Conservation (phyloP, 495 filamentous ascomycete species). For the Aspergillus avenaceus region DNA sequence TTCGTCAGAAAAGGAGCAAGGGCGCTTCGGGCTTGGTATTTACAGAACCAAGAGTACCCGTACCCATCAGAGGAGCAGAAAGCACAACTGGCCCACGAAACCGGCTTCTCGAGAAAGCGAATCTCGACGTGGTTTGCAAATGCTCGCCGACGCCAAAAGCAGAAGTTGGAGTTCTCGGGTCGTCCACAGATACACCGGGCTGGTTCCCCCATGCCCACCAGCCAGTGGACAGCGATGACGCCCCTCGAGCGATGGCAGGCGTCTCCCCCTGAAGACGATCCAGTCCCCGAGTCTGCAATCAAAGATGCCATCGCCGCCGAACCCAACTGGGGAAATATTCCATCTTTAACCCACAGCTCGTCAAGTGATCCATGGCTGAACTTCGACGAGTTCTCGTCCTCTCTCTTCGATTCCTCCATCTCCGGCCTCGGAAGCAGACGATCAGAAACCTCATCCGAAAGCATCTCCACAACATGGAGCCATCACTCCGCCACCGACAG, state of each 20-base stretch:
- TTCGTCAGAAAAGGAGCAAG: slow-evolving; percentile 55
- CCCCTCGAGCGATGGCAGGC: slow-evolving; percentile 77
- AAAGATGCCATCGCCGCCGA: slow-evolving; percentile 48
- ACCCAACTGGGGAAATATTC: slow-evolving; percentile 27
- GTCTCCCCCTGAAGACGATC: slow-evolving; percentile 73
- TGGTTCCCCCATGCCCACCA: slow-evolving; percentile 35
- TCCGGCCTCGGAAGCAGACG: slow-evolving; percentile 26
- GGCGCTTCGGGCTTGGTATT: slow-evolving; percentile 38
- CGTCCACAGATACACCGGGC: slow-evolving; percentile 24
- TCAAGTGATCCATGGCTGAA: slow-evolving; percentile 1
- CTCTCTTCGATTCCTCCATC: slow-evolving; percentile 23
- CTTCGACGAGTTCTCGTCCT: slow-evolving; percentile 19
- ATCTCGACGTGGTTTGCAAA: slow-evolving; percentile 43
- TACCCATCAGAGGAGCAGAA: slow-evolving; percentile 37
- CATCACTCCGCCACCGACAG: slow-evolving; percentile 39
- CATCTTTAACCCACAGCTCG: not conserved
- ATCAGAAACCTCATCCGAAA: slow-evolving; percentile 29
- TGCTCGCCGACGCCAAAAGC: slow-evolving; percentile 42
- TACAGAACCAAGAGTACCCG: slow-evolving; percentile 41
- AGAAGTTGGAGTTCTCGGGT: slow-evolving; percentile 38
- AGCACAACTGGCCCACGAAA: slow-evolving; percentile 23
- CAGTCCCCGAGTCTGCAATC: slow-evolving; percentile 27
- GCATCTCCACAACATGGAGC: slow-evolving; percentile 39
- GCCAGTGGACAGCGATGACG: slow-evolving; percentile 51
- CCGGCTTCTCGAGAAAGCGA: slow-evolving; percentile 32